Evolutionary conservation across 1,284 basidiomycete genomes (phyloP).

Genomic region (Stereum hirsutum): DNA sequence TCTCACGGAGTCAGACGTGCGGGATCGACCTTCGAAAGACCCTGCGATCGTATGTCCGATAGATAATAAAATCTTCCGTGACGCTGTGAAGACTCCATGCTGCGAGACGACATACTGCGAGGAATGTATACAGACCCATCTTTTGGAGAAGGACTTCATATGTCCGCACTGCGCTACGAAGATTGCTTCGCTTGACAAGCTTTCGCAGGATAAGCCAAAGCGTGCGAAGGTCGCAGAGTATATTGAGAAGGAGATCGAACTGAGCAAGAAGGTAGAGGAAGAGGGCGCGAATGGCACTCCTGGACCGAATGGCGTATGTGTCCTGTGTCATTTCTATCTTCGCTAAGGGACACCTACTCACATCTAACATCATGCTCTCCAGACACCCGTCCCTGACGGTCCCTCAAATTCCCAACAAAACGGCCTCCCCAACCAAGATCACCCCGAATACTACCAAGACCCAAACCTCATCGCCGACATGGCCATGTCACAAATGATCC

Average conservation of each 20-base stretch:
- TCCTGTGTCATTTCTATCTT: too few species aligned
- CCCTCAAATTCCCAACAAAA: constrained; percentile 3
- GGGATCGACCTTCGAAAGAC: constrained; percentile 77
- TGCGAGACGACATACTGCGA: constrained; percentile 89
- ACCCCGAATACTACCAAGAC: constrained; percentile 48
- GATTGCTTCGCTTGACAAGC: constrained; percentile 78
- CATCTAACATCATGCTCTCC: too few species aligned
- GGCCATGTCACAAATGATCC: constrained; percentile 63
- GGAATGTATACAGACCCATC: constrained; percentile 87
- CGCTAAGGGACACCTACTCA: too few species aligned
- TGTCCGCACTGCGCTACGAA: constrained; percentile 86
- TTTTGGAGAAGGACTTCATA: constrained; percentile 87
- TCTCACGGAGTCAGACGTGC: constrained; percentile 77
- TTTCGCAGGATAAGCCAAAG: constrained; percentile 70
- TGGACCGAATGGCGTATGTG: too few species aligned
- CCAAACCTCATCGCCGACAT: constrained; percentile 42
- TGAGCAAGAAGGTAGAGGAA: constrained; percentile 56
- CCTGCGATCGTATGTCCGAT: constrained; percentile 75
- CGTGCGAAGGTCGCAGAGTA: constrained; percentile 73
- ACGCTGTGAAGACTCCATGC: constrained; percentile 88
- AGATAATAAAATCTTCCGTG: constrained; percentile 83
- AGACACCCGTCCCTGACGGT: constrained; percentile 15
- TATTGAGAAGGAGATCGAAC: constrained; percentile 77
- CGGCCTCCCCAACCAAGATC: constrained; percentile 39
- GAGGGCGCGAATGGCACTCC: neutral